phyloP scores from a whole-genome alignment of 192 early-diverging fungal species.

The Rhizoclosmatium globosum region DNA sequence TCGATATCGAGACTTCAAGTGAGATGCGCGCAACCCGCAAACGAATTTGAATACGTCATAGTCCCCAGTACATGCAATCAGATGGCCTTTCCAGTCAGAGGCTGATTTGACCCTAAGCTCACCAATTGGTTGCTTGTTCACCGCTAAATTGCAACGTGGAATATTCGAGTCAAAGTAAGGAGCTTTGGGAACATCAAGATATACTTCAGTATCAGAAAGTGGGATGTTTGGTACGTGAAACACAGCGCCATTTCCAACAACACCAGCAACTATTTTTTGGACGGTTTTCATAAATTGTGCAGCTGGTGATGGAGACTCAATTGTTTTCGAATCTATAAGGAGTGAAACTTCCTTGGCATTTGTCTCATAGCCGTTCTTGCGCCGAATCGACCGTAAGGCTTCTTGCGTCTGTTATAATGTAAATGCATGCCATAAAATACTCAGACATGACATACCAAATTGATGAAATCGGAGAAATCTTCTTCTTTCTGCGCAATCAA shows the following conservation, averaged over 20 bases:
- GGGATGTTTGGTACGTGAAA: background rate
- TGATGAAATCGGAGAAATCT: conserved; percentile 4
- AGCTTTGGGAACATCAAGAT: conserved; percentile 3
- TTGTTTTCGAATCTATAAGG: background rate
- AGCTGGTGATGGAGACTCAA: background rate
- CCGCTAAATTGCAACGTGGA: conserved; percentile 16
- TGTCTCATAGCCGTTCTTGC: background rate
- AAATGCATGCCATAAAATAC: background rate
- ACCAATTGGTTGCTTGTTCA: background rate
- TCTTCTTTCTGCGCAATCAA: conserved; percentile 56
- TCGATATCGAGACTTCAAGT: conserved; percentile 37
- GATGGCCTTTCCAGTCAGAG: conserved; percentile 31
- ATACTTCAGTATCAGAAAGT: background rate
- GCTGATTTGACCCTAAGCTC: background rate
- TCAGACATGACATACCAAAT: conserved; percentile 7
- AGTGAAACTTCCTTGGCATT: background rate
- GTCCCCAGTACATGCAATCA: conserved; percentile 49
- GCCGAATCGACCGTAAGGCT: background rate
- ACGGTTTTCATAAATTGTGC: background rate
- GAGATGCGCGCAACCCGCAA: conserved; percentile 44
- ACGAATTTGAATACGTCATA: conserved; percentile 54
- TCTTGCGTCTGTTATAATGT: background rate
- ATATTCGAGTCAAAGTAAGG: conserved; percentile 19
- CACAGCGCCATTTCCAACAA: background rate
- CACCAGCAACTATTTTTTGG: background rate